Evolutionary conservation across 1,284 basidiomycete genomes (phyloP).

Genomic region (Pulchroboletus neoregius): DNA sequence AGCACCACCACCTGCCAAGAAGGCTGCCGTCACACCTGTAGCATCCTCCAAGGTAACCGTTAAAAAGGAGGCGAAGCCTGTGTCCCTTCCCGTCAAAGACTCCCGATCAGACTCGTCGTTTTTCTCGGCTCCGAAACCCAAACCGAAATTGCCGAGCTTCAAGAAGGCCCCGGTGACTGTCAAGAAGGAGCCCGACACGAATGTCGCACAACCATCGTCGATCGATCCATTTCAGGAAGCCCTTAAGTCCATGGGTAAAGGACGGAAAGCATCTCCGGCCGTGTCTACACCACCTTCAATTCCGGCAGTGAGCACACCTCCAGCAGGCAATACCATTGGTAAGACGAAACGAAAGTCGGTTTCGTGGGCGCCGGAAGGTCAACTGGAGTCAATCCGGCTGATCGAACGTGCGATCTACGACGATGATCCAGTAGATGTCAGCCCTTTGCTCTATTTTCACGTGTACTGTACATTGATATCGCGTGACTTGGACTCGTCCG

Average conservation of each 20-base stretch:
- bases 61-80: conserved; percentile 45
- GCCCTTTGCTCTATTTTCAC: conserved; percentile 43
- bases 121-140: conserved; percentile 79
- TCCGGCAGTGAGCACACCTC: conserved; percentile 33
- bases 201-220: conserved; percentile 72
- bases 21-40: conserved; percentile 47
- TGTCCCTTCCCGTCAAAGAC: conserved; percentile 54
- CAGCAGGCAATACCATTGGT: conserved; percentile 37
- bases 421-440: conserved; percentile 77
- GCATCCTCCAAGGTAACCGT: conserved; percentile 29
- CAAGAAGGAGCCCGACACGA: conserved; percentile 53
- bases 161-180: conserved; percentile 58
- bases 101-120: conserved; percentile 80
- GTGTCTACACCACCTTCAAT: conserved; percentile 38
- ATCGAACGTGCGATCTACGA: conserved; percentile 83
- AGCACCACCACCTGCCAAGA: conserved; percentile 58
- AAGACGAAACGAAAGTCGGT: conserved; percentile 70
- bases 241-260: conserved; percentile 66
- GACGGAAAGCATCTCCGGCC: conserved; percentile 51
- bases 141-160: conserved; percentile 74
- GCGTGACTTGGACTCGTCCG: conserved; percentile 37
- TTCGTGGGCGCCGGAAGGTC: conserved; percentile 68
- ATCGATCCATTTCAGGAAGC: conserved; percentile 78
- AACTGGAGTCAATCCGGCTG: conserved; percentile 66
- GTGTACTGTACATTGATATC: conserved; percentile 56